Conservation (phyloP, 371 early-diverging fungal genomes). For the Rhizopus stolonifer region DNA sequence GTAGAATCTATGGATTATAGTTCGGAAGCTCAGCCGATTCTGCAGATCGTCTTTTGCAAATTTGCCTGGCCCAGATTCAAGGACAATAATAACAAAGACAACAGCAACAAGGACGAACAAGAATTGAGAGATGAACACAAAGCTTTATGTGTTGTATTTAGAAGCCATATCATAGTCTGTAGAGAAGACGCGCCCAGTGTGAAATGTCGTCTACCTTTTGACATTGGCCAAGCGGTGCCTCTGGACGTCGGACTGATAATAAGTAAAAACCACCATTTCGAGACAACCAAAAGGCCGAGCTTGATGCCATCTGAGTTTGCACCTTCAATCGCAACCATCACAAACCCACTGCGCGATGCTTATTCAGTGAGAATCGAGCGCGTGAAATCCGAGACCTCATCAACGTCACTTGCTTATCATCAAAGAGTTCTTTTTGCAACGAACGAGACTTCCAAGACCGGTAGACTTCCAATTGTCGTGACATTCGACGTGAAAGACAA, state of each 20-base stretch:
- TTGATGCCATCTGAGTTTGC: background rate
- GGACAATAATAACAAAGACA: background rate
- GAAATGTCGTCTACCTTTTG: constrained; percentile 18
- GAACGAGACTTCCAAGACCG: background rate
- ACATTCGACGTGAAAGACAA: constrained; percentile 18
- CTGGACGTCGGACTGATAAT: constrained; percentile 19
- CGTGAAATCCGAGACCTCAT: background rate
- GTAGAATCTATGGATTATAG: constrained; percentile 41
- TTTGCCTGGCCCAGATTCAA: constrained; percentile 20
- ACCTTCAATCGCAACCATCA: constrained; percentile 18
- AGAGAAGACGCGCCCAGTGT: constrained; percentile 8
- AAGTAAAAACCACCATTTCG: constrained; percentile 5
- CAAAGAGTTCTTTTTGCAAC: constrained; percentile 18
- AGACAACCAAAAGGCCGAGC: background rate
- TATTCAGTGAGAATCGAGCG: constrained; percentile 16
- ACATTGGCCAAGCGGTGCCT: constrained; percentile 16
- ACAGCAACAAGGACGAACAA: constrained; percentile 9
- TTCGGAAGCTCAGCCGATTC: constrained; percentile 33
- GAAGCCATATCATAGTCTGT: constrained; percentile 14
- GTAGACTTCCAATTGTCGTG: constrained; percentile 15
- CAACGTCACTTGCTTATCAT: background rate
- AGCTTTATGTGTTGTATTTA: constrained; percentile 22
- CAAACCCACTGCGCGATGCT: constrained; percentile 11
- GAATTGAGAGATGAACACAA: constrained; percentile 2
- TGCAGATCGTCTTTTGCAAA: constrained; percentile 50